These are phyloP conservation scores for Emiliania huxleyi DNA, from an alignment of 78 protist genomes.

Conservation along the genomic window DNA sequence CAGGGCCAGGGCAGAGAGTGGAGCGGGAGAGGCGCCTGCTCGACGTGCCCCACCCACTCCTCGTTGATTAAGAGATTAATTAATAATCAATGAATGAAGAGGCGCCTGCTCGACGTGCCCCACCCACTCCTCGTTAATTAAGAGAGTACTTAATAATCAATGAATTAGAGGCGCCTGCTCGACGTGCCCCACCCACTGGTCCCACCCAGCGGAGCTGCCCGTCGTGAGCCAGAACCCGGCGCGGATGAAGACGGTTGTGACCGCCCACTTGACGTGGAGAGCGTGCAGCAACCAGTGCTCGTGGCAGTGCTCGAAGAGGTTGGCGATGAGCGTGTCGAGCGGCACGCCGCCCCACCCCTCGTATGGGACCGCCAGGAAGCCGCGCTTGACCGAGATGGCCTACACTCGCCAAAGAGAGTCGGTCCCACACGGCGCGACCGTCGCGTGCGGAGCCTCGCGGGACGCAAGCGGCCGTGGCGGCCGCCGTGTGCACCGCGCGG, in stretches of 20 bases:
- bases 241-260: slow-evolving; percentile 14
- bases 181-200: not conserved
- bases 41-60: no score
- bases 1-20: no score
- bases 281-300: slow-evolving; percentile 28
- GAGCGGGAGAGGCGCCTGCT: no score
- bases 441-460: not conserved
- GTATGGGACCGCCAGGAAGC: not conserved
- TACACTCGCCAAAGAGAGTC: no score
- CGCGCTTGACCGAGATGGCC: not conserved
- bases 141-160: no score
- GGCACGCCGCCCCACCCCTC: slow-evolving; percentile 26
- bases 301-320: slow-evolving; percentile 45
- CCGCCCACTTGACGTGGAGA: slow-evolving; percentile 27
- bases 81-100: no score
- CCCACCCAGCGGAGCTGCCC: not conserved
- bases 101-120: no score
- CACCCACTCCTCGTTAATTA: no score
- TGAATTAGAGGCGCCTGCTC: not conserved
- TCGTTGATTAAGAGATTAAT: no score
- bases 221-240: not conserved
- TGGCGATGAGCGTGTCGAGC: slow-evolving; percentile 49
- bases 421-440: no score
- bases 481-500: no score
- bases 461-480: no score